phyloP scores from a whole-genome alignment of 495 filamentous ascomycete species.

The Xylaria flabelliformis region DNA sequence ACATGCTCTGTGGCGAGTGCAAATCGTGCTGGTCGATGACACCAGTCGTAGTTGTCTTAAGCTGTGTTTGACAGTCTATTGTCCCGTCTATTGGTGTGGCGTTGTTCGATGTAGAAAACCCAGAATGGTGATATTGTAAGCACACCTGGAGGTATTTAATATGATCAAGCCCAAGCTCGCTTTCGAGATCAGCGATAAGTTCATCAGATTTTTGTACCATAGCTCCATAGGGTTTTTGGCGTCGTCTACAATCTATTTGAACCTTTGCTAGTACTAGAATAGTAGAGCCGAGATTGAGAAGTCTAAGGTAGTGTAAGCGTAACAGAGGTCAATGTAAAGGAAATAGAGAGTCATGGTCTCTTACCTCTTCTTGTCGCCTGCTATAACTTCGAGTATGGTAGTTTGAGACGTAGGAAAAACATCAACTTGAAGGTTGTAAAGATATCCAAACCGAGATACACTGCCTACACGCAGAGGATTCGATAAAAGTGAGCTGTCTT shows the following conservation, averaged over 20 bases:
- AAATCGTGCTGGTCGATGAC: constrained; percentile 47
- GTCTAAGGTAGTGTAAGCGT: constrained; percentile 34
- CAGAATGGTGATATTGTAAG: constrained; percentile 57
- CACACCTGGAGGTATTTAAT: constrained; percentile 54
- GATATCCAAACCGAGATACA: constrained; percentile 46
- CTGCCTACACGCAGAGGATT: constrained; percentile 24
- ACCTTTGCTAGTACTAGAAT: constrained; percentile 49
- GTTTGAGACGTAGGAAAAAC: constrained; percentile 41
- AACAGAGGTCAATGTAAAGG: background rate
- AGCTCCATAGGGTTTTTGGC: constrained; percentile 27
- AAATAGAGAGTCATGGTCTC: background rate
- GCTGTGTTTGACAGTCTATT: constrained; percentile 42
- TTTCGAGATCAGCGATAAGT: constrained; percentile 58
- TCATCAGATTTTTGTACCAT: constrained; percentile 49
- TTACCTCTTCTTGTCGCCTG: constrained; percentile 33
- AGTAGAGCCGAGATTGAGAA: constrained; percentile 46
- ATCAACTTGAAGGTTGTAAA: constrained; percentile 51
- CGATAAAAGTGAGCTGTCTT: constrained; percentile 11
- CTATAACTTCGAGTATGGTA: constrained; percentile 47
- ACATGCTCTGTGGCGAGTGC: constrained; percentile 48
- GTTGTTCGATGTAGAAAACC: constrained; percentile 42
- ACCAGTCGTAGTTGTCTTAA: constrained; percentile 52
- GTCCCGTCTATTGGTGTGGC: constrained; percentile 26
- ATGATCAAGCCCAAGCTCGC: constrained; percentile 49
- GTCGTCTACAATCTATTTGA: constrained; percentile 29